Evolutionary conservation across 1,284 basidiomycete species (phyloP).

Genomic region (Coniferiporia weirii): DNA sequence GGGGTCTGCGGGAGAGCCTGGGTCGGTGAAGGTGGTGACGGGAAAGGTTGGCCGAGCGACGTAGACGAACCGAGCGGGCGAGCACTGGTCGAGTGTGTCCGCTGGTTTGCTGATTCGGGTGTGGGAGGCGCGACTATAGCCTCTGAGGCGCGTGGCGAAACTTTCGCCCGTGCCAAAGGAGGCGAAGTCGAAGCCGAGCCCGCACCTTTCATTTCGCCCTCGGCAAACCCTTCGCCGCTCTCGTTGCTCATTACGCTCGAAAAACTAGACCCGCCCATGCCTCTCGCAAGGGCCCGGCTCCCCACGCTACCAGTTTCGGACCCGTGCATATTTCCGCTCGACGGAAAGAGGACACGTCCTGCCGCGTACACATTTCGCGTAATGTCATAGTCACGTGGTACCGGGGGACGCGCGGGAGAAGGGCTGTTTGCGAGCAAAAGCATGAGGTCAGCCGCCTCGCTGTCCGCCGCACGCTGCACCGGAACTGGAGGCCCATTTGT

Average conservation of each 20-base stretch:
- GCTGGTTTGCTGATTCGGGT: neutral
- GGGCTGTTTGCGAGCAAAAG: conserved; percentile 76
- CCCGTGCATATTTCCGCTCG: conserved; percentile 23
- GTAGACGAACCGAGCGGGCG: neutral
- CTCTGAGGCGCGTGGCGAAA: neutral
- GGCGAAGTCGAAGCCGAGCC: conserved; percentile 1
- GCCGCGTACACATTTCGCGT: conserved; percentile 48
- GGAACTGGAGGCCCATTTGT: conserved; percentile 23
- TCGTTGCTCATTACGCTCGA: neutral
- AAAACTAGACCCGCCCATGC: neutral
- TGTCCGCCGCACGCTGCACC: conserved; percentile 47
- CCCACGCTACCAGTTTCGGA: conserved; percentile 18
- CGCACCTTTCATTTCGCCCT: neutral
- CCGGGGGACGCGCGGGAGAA: conserved; percentile 59
- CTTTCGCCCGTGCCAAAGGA: neutral
- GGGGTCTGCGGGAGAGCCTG: conserved; percentile 36
- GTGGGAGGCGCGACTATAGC: neutral
- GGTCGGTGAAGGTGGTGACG: conserved; percentile 14
- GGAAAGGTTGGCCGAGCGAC: conserved; percentile 1
- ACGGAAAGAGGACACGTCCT: conserved; percentile 63
- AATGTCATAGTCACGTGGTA: conserved; percentile 41
- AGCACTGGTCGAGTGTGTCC: neutral
- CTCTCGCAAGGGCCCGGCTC: neutral
- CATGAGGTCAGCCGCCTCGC: conserved; percentile 76
- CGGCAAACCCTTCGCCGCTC: neutral